Percentiles rank a stretch among this genome's conserved stretches.
phyloP scores from a whole-genome alignment of 2,329 filamentous ascomycete species.

The Talaromyces atroroseus region DNA sequence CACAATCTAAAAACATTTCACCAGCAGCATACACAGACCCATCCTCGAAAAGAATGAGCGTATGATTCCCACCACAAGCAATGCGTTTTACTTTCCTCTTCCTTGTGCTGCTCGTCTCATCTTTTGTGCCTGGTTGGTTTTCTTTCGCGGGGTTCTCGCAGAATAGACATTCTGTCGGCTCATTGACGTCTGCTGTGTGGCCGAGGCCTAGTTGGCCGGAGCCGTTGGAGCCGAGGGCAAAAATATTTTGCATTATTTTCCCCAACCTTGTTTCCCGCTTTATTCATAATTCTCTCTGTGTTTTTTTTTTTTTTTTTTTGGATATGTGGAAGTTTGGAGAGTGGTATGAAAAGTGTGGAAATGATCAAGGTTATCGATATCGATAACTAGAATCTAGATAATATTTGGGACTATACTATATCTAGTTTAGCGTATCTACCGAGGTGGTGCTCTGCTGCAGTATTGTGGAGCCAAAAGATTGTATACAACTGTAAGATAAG shows the following conservation, averaged over 20 bases:
- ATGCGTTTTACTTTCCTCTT: constrained; percentile 32
- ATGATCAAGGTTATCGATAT: background rate
- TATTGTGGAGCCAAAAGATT: too few species aligned
- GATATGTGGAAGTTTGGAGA: too few species aligned
- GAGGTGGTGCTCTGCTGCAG: too few species aligned
- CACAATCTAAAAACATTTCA: constrained; percentile 27
- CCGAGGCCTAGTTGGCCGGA: constrained; percentile 69
- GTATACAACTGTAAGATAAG: too few species aligned
- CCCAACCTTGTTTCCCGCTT: too few species aligned
- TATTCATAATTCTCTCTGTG: too few species aligned
- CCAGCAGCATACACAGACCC: constrained; percentile 63
- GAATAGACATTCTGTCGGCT: constrained; percentile 60
- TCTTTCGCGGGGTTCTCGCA: background rate
- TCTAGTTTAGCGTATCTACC: background rate
- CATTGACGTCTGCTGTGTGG: constrained; percentile 65
- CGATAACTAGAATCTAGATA: background rate
- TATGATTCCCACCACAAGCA: constrained; percentile 78
- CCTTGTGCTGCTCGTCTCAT: background rate
- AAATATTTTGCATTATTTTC: background rate
- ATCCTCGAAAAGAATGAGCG: constrained; percentile 60
- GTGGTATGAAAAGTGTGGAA: background rate
- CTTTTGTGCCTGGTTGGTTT: constrained; percentile 14
- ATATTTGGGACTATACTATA: background rate
- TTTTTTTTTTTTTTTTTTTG: too few species aligned
- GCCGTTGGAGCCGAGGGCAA: constrained; percentile 68